phyloP scores from a whole-genome alignment of 345 rosid genomes.

The Pistacia atlantica region DNA sequence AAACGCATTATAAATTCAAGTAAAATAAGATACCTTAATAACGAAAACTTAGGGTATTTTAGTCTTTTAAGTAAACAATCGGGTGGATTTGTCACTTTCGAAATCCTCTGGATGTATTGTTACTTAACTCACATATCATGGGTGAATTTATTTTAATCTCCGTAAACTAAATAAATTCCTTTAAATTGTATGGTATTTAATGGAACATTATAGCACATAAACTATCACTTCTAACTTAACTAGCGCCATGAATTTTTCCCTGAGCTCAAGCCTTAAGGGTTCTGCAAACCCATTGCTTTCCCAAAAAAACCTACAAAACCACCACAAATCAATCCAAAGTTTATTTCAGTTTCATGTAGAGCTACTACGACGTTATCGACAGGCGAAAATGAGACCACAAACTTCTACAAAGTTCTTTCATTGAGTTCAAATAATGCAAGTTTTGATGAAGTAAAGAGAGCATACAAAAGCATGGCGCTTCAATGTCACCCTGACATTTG shows the following conservation, averaged over 20 bases:
- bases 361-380: neutral
- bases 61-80: no score
- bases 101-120: no score
- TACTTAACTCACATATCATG: no score
- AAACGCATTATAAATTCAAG: no score
- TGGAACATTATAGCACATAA: no score
- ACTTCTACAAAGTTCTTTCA: constrained; percentile 30
- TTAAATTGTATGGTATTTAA: no score
- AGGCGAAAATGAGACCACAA: neutral
- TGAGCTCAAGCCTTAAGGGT: neutral
- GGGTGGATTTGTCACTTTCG: no score
- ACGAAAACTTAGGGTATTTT: no score
- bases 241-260: neutral
- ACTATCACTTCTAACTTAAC: neutral
- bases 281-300: neutral
- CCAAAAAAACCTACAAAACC: neutral
- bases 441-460: constrained; percentile 25
- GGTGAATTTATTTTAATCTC: no score
- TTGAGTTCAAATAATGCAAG: constrained; percentile 19
- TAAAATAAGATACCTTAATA: no score
- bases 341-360: neutral
- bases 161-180: no score
- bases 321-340: no score
- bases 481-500: constrained; percentile 31
- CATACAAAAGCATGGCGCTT: constrained; percentile 25